A percentile compares a stretch with the other conserved stretches of the same genome.
Evolutionary conservation across 2,329 filamentous ascomycete genomes (phyloP).

Genomic region (Septoria linicola): DNA sequence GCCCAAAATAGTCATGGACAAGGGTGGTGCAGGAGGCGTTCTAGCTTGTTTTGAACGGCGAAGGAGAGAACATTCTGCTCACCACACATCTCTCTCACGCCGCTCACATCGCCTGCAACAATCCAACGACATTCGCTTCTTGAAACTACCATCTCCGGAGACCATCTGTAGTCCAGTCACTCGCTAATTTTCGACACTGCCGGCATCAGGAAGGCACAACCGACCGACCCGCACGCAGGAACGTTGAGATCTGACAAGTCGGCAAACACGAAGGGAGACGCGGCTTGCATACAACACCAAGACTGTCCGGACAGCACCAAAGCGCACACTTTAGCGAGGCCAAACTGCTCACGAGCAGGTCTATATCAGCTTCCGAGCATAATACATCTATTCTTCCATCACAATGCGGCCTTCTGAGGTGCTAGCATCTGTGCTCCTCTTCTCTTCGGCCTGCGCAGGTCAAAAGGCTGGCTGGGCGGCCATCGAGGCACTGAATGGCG

Average conservation of each 20-base stretch:
- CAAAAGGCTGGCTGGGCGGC: slow-evolving; percentile 32
- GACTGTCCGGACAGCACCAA: slow-evolving; percentile 7
- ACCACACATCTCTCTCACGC: not conserved
- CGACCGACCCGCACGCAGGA: slow-evolving; percentile 7
- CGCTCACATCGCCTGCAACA: not conserved
- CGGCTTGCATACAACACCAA: slow-evolving; percentile 19
- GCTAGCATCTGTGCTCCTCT: slow-evolving; percentile 34
- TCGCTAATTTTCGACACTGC: slow-evolving; percentile 4
- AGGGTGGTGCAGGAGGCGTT: not conserved
- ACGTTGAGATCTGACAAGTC: slow-evolving; percentile 18
- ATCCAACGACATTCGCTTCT: not conserved
- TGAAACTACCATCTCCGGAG: not conserved
- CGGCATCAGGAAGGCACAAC: slow-evolving; percentile 1
- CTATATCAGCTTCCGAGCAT: slow-evolving; percentile 8
- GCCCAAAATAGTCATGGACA: not conserved
- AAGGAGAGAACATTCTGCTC: not conserved
- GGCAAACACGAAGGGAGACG: slow-evolving; percentile 22
- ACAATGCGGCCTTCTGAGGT: slow-evolving; percentile 38
- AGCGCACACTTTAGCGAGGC: not conserved
- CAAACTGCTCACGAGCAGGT: slow-evolving; percentile 8
- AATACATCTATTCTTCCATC: slow-evolving; percentile 10
- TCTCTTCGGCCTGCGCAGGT: slow-evolving; percentile 35
- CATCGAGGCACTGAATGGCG: slow-evolving; percentile 27
- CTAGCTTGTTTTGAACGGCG: not conserved
- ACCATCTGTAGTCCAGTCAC: slow-evolving; percentile 5